Conservation (phyloP, 2,329 filamentous ascomycete genomes). For the Camillea tinctor region DNA sequence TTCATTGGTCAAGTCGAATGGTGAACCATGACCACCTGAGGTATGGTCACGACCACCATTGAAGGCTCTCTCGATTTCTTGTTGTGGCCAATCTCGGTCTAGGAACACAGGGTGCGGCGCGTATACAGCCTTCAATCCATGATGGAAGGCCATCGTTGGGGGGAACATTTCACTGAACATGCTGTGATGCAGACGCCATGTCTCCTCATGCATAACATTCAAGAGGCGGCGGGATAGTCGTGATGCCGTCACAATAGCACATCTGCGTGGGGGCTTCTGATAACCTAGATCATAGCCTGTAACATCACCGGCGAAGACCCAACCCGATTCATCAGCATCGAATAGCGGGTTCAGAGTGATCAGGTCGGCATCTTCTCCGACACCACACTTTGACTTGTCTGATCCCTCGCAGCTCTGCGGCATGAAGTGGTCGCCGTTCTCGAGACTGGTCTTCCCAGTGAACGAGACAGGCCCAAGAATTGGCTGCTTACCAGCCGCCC, state of each 20-base stretch:
- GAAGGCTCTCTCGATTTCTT: constrained; percentile 72
- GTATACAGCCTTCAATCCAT: constrained; percentile 75
- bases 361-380: constrained; percentile 70
- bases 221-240: constrained; percentile 67
- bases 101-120: constrained; percentile 80
- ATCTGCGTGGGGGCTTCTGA: constrained; percentile 63
- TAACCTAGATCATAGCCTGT: constrained; percentile 61
- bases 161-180: constrained; percentile 84
- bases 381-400: constrained; percentile 56
- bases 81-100: constrained; percentile 71
- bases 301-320: constrained; percentile 69
- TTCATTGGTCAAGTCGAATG: constrained; percentile 69
- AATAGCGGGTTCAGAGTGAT: constrained; percentile 79
- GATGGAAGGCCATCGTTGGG: constrained; percentile 66
- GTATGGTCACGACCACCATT: constrained; percentile 71
- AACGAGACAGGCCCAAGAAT: constrained; percentile 68
- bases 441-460: constrained; percentile 45
- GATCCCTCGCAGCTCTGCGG: constrained; percentile 55
- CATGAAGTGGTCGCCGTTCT: constrained; percentile 54
- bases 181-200: constrained; percentile 62
- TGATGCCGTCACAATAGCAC: constrained; percentile 69
- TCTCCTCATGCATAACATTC: constrained; percentile 72
- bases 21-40: constrained; percentile 62
- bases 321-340: constrained; percentile 67
- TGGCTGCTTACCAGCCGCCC: constrained; percentile 48